Conservation (phyloP, 2,329 filamentous ascomycete species). For the Fusarium nelsonii region DNA sequence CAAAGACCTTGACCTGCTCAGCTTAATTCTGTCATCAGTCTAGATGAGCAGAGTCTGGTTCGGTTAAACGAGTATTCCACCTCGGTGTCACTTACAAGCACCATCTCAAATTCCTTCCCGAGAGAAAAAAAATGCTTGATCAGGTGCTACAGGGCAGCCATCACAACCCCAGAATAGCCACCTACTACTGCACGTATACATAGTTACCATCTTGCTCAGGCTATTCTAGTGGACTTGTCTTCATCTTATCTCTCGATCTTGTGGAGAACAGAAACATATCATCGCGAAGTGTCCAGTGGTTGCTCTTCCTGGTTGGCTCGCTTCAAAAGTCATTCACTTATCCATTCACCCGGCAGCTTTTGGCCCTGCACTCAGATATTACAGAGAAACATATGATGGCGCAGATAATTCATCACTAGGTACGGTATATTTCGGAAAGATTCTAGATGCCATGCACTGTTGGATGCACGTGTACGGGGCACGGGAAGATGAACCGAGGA, state of each 20-base stretch:
- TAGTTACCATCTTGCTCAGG: background rate
- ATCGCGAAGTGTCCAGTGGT: background rate
- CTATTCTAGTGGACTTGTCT: background rate
- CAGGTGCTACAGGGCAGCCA: background rate
- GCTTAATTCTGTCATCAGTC: no score
- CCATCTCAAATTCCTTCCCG: background rate
- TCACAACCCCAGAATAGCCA: background rate
- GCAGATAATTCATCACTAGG: background rate
- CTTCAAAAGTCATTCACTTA: conserved; percentile 17
- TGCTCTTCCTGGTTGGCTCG: conserved; percentile 25
- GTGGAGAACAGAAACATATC: background rate
- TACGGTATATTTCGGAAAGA: background rate
- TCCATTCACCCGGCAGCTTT: conserved; percentile 35
- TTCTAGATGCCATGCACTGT: background rate
- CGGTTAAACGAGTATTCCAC: no score
- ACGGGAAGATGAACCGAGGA: background rate
- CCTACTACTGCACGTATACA: background rate
- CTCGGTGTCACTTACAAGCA: conserved; percentile 7
- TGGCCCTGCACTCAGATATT: background rate
- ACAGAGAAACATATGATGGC: background rate
- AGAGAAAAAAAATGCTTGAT: background rate
- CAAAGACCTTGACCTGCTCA: background rate
- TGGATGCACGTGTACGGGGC: background rate
- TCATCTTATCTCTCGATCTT: conserved; percentile 13
- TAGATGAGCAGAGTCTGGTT: no score